Conservation (phyloP, 371 early-diverging fungal genomes). For the Apophysomyces ossiformis region DNA sequence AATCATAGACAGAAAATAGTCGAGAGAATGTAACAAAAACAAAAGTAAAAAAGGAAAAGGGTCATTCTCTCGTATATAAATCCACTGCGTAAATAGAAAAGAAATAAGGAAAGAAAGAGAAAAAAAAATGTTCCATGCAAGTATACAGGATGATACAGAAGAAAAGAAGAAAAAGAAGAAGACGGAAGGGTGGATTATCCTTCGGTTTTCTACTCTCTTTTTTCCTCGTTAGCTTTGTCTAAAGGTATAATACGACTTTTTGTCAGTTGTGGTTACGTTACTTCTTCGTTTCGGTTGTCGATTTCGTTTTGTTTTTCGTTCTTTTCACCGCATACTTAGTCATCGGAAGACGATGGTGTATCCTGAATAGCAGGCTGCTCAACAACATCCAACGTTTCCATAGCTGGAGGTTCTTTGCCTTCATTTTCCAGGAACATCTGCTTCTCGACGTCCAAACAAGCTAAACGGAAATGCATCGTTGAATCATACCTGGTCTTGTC, state of each 20-base stretch:
- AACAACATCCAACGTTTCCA: slow-evolving; percentile 3
- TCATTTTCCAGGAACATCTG: slow-evolving; percentile 2
- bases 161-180: not conserved
- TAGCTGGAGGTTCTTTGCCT: not conserved
- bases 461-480: not conserved
- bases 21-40: not conserved
- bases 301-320: no score
- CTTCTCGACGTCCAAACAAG: slow-evolving; percentile 5
- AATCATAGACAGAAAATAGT: slow-evolving; percentile 3
- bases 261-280: slow-evolving; percentile 6
- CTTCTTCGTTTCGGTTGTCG: not conserved
- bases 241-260: slow-evolving; percentile 3
- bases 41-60: not conserved
- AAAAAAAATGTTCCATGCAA: not conserved
- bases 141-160: not conserved
- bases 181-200: not conserved
- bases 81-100: slow-evolving; percentile 8
- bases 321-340: not conserved
- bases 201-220: not conserved
- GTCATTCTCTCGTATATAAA: not conserved
- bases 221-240: not conserved
- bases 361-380: not conserved
- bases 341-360: not conserved
- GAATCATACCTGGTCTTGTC: no score
- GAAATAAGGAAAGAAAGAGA: not conserved